Evolutionary conservation across 1,139 yeast genomes (phyloP), one percentile per base, ranked within the genome.

Genomic region (Dujonia santamariae): DNA sequence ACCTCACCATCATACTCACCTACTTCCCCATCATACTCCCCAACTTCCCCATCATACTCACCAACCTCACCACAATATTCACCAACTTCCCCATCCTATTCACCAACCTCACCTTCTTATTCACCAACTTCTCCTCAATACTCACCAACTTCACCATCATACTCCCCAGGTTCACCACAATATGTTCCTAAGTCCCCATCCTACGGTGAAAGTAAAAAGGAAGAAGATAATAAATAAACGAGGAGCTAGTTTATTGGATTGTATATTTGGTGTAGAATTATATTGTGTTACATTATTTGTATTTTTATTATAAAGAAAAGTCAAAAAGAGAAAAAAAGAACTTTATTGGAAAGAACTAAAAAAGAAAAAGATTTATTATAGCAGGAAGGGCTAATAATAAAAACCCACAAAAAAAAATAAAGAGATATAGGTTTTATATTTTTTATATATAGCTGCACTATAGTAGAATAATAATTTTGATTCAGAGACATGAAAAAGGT

Each of bases 51-150:
- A 48, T 43, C 58, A 2, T 78, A 78, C 48, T 61, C 72, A 0
- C 81, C 82, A 35, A 75, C 81, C 0, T 74, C 82, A 1, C 85
- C 85, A 43, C 45, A 59, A 3, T 78, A 77, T 50, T 59, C 72
- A 0, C 85, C 84, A 39, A 76, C 85, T 0, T 72, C 83, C 2
- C 85, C 87, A 39, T 53, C 61, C 6, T 80, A 78, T 53, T 63
- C 73, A 1, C 84, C 84, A 37, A 77, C 83, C 0, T 75, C 81
- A 1, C 82, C 83, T 43, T 45, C 39, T 6, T 67, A 67, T 59
- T 51, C 62, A 41, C 80, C 73, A 37, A 70, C 81, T 2, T 73
- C 80, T 3, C 83, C 84, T 37, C 44, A 54, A 7, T 77, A 76
- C 54, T 62, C 75, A 7, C 85, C 85, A 28, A 69, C 78, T 0